Evolutionary conservation across 2,329 filamentous ascomycete genomes (phyloP), one percentile per base, ranked within the genome.

Genomic region (Spiromastix sp.): DNA sequence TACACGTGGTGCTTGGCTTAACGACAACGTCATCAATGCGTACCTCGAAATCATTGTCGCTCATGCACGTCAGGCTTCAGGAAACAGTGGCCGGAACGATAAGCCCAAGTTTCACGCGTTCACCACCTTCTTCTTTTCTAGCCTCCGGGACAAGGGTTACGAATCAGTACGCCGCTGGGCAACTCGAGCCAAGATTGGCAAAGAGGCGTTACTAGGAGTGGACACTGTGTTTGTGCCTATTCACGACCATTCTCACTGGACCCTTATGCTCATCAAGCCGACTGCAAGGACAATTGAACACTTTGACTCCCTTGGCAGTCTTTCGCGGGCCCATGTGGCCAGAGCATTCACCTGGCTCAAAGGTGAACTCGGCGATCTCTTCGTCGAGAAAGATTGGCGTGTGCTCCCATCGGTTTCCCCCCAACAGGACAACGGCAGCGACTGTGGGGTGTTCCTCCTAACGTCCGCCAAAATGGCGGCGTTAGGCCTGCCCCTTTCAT

Each of bases 381-480:
- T 54, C 40, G 47, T 55, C 13, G 61, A 63, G 20, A 50, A 56
- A 2, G 63, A 69, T 37, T 70, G 66, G 66, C 47, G 41, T 2
- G 48, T 61, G 4, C 49, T 61, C 13, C 50, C 54, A 4, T 59
- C 59, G 2, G 27, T 45, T 4, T 64, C 61, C 4, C 64, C 66
- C 5, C 55, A 55, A 38, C 66, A 70, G 41, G 45, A 60, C 38
- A 70, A 70, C 40, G 57, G 57, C 18, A 61, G 57, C 35, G 66
- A 70, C 39, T 70, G 66, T 38, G 66, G 66, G n/a, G 65, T 68
- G 2, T 70, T 69, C 42, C 54, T 66, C 13, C 50, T 67, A 13
- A 66, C 64, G 7, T 67, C 60, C 4, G 66, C 66, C 32, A 67
- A 68, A 42, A 59, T 66, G 37, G 54, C 68, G 33, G 57, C 61